These are phyloP conservation scores for Exserohilum rostratum DNA, from an alignment of 2,329 filamentous ascomycete species.

Conservation along the genomic window DNA sequence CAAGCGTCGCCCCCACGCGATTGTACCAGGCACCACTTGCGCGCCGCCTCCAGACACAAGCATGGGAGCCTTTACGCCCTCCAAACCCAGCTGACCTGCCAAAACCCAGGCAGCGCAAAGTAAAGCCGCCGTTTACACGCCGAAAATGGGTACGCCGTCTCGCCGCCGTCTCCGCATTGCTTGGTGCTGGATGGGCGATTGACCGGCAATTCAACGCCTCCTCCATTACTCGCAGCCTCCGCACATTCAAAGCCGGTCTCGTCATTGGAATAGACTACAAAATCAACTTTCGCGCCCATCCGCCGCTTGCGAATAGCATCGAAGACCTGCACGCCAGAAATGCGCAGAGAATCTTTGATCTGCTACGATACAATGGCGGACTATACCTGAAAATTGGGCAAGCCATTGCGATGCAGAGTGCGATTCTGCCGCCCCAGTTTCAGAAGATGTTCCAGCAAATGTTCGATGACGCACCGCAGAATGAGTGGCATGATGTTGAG, in stretches of 20 bases:
- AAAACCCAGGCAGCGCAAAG: conserved; percentile 53
- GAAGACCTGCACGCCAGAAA: conserved; percentile 81
- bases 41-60: conserved; percentile 40
- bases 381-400: conserved; percentile 98
- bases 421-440: conserved; percentile 90
- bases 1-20: conserved; percentile 16
- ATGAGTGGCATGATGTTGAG: conserved; percentile 84
- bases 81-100: conserved; percentile 81
- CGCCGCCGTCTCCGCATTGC: conserved; percentile 63
- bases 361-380: conserved; percentile 86
- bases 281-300: conserved; percentile 86
- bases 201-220: conserved; percentile 81
- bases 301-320: conserved; percentile 74
- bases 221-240: conserved; percentile 75
- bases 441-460: conserved; percentile 95
- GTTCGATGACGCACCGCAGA: conserved; percentile 98
- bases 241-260: conserved; percentile 81
- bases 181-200: conserved; percentile 68
- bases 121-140: conserved; percentile 72
- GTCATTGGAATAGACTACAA: conserved; percentile 92
- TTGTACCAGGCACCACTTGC: conserved; percentile 21
- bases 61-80: conserved; percentile 60
- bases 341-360: conserved; percentile 79
- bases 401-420: conserved; percentile 97
- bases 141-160: conserved; percentile 80